A percentile compares a stretch with the other conserved stretches of the same genome.
These are phyloP conservation scores for Boletus eberwhitei DNA, from an alignment of 768 basidiomycete species.

Conservation along the genomic window DNA sequence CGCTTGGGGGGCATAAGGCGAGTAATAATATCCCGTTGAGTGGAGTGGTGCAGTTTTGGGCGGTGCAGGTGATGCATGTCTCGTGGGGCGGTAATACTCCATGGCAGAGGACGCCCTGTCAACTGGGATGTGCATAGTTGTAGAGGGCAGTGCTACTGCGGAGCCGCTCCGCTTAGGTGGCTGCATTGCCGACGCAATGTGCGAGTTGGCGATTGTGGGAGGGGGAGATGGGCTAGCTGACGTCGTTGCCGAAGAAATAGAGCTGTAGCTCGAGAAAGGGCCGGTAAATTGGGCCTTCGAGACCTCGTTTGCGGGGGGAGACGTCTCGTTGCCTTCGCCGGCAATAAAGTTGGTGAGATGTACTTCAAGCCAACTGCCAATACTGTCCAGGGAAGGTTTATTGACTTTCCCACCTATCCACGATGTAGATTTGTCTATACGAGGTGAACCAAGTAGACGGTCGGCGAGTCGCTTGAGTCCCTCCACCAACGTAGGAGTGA, in stretches of 20 bases:
- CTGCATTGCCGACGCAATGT: slow-evolving; percentile 31
- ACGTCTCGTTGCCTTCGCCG: slow-evolving; percentile 68
- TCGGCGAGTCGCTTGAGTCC: slow-evolving; percentile 78
- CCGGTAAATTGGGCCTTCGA: slow-evolving; percentile 51
- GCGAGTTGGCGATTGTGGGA: slow-evolving; percentile 45
- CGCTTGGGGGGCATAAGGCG: slow-evolving; percentile 28
- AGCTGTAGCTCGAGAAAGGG: slow-evolving; percentile 90
- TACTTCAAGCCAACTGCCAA: slow-evolving; percentile 90
- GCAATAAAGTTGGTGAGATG: slow-evolving; percentile 93
- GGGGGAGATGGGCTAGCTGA: slow-evolving; percentile 78
- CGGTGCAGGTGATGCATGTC: slow-evolving; percentile 51
- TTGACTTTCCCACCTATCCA: slow-evolving; percentile 87
- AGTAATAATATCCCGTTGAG: slow-evolving; percentile 28
- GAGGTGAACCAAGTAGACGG: slow-evolving; percentile 68
- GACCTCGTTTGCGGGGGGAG: slow-evolving; percentile 34
- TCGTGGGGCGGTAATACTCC: slow-evolving; percentile 57
- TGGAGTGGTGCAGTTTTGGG: slow-evolving; percentile 54
- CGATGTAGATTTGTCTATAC: slow-evolving; percentile 72
- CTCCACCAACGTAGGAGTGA: slow-evolving; percentile 61
- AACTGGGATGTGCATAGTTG: slow-evolving; percentile 49
- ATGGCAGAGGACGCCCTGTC: slow-evolving; percentile 78
- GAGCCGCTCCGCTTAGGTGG: slow-evolving; percentile 65
- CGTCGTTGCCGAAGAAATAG: slow-evolving; percentile 78
- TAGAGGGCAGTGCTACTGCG: slow-evolving; percentile 55
- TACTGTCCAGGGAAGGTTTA: slow-evolving; percentile 88